Conservation (phyloP, 257 asterid genomes). For the Rehmannia glutinosa region DNA sequence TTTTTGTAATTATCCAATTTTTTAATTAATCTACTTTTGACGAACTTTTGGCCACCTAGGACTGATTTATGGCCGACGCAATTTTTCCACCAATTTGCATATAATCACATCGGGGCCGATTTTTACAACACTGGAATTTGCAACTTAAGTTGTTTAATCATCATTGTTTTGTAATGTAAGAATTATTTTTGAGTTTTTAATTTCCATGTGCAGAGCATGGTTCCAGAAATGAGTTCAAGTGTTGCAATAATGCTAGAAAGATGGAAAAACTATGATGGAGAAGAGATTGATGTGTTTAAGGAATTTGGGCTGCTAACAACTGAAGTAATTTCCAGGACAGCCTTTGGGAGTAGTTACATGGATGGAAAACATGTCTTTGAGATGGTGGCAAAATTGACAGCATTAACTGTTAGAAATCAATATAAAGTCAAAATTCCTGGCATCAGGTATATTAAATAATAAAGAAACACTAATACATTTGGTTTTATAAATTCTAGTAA, state of each 20-base stretch:
- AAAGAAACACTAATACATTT: background rate
- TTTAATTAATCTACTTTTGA: too few species aligned
- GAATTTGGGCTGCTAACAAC: conserved; percentile 44
- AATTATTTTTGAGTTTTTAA: too few species aligned
- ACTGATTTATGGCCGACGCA: too few species aligned
- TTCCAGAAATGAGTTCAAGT: conserved; percentile 40
- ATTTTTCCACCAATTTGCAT: too few species aligned
- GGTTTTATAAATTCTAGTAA: too few species aligned
- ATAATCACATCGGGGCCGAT: too few species aligned
- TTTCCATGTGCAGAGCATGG: conserved; percentile 32
- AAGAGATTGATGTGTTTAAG: conserved; percentile 41
- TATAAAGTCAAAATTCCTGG: conserved; percentile 30
- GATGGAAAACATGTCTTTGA: conserved; percentile 48
- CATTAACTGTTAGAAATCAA: conserved; percentile 25
- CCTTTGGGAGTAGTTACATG: conserved; percentile 41
- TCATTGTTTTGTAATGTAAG: too few species aligned
- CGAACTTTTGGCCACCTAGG: too few species aligned
- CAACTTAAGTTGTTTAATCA: too few species aligned
- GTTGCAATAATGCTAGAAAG: conserved; percentile 31
- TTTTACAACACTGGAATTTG: too few species aligned
- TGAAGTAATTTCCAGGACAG: conserved; percentile 53
- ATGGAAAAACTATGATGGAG: conserved; percentile 32
- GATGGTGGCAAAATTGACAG: conserved; percentile 33
- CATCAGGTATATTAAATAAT: conserved; percentile 12
- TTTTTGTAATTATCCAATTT: too few species aligned